Evolutionary conservation across 805 yeast genomes (phyloP), one percentile per base, ranked within the genome.

Genomic region (Yamadazyma insecticola): DNA sequence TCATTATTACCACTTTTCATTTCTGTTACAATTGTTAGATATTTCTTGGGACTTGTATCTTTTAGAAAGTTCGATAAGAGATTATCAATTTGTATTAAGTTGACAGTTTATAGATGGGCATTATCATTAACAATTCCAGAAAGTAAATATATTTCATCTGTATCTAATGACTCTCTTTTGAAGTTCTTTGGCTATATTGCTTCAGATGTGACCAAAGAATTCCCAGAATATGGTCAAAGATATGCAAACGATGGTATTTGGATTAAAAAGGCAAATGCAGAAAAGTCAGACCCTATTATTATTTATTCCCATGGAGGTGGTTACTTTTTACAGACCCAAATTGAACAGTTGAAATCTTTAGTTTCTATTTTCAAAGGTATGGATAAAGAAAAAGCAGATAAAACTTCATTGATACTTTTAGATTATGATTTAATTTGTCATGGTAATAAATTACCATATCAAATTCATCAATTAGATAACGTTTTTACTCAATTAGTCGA

Each of bases 291-390:
- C 28, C 66, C 66, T 2, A 41, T 63, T 4, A 41, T 63, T 9
- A 42, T 63, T 18, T 63, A 48, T 29, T 26, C 44, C 5, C 68
- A 63, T 33, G 68, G 70, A n/a, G 70, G 70, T 4, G 64, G 65
- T 6, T 61, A 49, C 41, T 55, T 45, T 26, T 29, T 56, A 16
- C 53, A 59, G 25, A 48, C 60, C 8, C 45, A 42, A 30, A 50
- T 51, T 0, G 40, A 40, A 26, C 69, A 62, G 30, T 20, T 59
- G 25, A 48, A 50, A 30, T 35, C 55, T 1, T 16, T 57, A 7
- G 33, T 56, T 13, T 47, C 60, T 1, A 37, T 53, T 7, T 49
- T 57, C 36, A 37, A 39, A 16, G 44, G 55, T 11, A 30, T 62
- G 13, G 55, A 51, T 13, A 44, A 48, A 2, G 39, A 34, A 7